Evolutionary conservation across 2,329 filamentous ascomycete species (phyloP).

Genomic region (Shiraia sp.): DNA sequence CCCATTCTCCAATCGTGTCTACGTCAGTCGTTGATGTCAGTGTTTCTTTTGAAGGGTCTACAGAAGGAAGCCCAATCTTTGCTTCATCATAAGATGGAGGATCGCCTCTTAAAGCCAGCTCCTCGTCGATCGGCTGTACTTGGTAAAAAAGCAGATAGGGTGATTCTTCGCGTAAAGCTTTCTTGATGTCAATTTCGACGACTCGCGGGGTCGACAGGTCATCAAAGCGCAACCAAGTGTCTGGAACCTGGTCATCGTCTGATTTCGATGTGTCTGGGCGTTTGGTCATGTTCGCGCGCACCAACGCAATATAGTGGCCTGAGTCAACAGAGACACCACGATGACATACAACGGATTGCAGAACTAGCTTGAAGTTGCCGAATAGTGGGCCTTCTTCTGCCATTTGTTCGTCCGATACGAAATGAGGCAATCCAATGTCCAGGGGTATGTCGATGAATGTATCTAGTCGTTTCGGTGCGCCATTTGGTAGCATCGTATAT

Average conservation of each 20-base stretch:
- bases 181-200: conserved; percentile 73
- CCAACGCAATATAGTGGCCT: conserved; percentile 88
- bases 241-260: conserved; percentile 52
- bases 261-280: conserved; percentile 50
- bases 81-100: conserved; percentile 49
- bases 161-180: conserved; percentile 80
- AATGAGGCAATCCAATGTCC: conserved; percentile 80
- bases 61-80: conserved; percentile 18
- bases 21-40: conserved; percentile 26
- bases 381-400: conserved; percentile 69
- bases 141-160: conserved; percentile 96
- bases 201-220: conserved; percentile 78
- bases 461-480: conserved; percentile 70
- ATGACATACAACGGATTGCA: conserved; percentile 93
- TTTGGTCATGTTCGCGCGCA: conserved; percentile 64
- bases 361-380: conserved; percentile 88
- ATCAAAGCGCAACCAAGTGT: conserved; percentile 83
- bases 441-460: conserved; percentile 92
- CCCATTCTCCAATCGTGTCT: conserved; percentile 28
- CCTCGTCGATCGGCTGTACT: conserved; percentile 82
- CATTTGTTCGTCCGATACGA: conserved; percentile 79
- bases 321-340: conserved; percentile 82
- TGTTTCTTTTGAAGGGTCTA: conserved; percentile 34
- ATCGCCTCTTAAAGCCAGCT: conserved; percentile 48
- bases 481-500: conserved; percentile 74